A percentile compares a stretch with the other conserved stretches of the same genome.
These are phyloP conservation scores for Prunus dulcis DNA, from an alignment of 306 rosid genomes.

Conservation along the genomic window DNA sequence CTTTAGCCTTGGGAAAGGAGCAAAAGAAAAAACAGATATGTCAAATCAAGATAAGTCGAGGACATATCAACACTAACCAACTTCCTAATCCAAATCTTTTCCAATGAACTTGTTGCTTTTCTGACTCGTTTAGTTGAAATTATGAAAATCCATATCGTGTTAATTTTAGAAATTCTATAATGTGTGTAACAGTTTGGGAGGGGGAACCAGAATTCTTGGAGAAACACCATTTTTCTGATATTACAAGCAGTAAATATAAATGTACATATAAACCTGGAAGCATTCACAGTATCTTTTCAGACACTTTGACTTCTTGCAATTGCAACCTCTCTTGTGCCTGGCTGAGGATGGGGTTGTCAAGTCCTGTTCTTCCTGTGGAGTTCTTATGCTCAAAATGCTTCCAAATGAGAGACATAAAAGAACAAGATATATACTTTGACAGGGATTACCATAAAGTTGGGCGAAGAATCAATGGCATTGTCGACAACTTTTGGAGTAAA, in stretches of 20 bases:
- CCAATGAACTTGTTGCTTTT: neutral
- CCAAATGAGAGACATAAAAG: neutral
- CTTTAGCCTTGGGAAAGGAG: constrained; percentile 17
- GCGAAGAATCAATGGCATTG: constrained; percentile 10
- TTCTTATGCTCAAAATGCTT: constrained; percentile 11
- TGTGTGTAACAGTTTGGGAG: neutral
- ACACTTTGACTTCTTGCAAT: constrained; percentile 38
- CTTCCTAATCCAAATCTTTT: neutral
- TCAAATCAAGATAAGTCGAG: neutral
- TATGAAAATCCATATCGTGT: neutral
- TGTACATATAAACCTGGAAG: constrained; percentile 25
- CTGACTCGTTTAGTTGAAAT: neutral
- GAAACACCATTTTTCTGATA: neutral
- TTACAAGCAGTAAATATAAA: neutral
- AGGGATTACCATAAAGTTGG: constrained; percentile 20
- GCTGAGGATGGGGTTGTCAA: constrained; percentile 12
- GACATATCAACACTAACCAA: neutral
- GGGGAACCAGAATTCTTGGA: neutral
- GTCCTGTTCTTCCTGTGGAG: constrained; percentile 22
- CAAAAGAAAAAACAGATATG: neutral
- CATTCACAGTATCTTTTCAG: constrained; percentile 32
- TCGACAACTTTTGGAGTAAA: constrained; percentile 28
- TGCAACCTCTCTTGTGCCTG: constrained; percentile 44
- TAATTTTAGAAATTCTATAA: neutral
- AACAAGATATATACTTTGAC: neutral